These are phyloP conservation scores for Helichrysum umbraculigerum DNA, from an alignment of 129 eudicot genomes.

Conservation along the genomic window DNA sequence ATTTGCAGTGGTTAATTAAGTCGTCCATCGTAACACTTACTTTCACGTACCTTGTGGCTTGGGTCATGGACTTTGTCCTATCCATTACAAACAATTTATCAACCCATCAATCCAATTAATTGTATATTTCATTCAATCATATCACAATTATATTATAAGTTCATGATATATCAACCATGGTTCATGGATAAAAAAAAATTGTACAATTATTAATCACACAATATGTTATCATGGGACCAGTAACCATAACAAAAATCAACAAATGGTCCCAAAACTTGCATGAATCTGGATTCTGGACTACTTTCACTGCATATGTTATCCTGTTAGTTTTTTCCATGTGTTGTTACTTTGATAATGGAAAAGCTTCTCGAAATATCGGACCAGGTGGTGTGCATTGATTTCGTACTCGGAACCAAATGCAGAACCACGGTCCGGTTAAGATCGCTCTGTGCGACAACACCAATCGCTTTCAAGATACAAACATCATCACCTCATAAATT, in stretches of 20 bases:
- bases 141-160: background rate
- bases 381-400: conserved; percentile 56
- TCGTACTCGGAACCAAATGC: conserved; percentile 54
- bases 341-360: conserved; percentile 38
- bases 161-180: background rate
- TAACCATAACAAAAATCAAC: conserved; percentile 3
- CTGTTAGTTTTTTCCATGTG: background rate
- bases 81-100: conserved; percentile 4
- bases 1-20: background rate
- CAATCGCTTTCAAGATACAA: conserved; percentile 62
- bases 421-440: conserved; percentile 57
- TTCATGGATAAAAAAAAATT: background rate
- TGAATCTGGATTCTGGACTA: conserved; percentile 19
- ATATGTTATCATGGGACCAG: conserved; percentile 21
- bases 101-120: background rate
- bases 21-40: background rate
- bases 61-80: conserved; percentile 26
- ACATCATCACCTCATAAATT: conserved; percentile 75
- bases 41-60: conserved; percentile 13
- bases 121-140: background rate
- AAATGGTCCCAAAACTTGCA: conserved; percentile 30
- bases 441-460: conserved; percentile 42
- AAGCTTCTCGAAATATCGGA: conserved; percentile 55
- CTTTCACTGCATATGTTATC: conserved; percentile 6
- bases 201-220: conserved; percentile 7